Evolutionary conservation across 305 asterid species (phyloP), one percentile per base, ranked within the genome.

Genomic region (Lippia alba): DNA sequence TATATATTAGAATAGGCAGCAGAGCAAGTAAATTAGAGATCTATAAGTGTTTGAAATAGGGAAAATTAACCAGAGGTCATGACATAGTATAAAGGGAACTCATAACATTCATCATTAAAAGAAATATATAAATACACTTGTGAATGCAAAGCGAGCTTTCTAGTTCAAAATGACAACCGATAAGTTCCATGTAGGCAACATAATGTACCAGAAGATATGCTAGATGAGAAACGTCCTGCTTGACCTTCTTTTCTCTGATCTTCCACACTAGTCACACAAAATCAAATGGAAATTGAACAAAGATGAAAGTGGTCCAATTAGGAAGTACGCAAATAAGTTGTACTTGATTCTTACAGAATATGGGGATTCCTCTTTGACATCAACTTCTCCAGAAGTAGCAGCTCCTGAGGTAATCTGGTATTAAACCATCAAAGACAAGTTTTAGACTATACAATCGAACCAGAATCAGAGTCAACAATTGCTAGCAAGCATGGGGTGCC

Each of bases 331-430:
- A 65, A 46, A 68, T 50, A 56, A 40, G 6, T 54, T 67, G 61
- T 90, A 90, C 98, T 85, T 89, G 84, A 80, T 80, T 84, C 83
- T 78, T 80, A 85, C 82, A 12, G 87, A 72, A 77, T 80, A 74
- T 18, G 77, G 73, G 71, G 85, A 77, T 81, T 84, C 96, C 73
- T 79, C 91, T 75, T 86, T 81, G 56, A 74, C 89, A 76, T 59
- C 81, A 77, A 66, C 82, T 69, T 81, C 95, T 71, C 78, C 90
- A 53, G 79, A 74, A 68, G 79, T 67, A 71, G 82, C 63, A 69
- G 80, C 70, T 76, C 91, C 97, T 90, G 86, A 69, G 73, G 67
- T 77, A 76, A 64, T 76, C 36, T 69, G 51, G 61, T 59, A 0
- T 62, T 36, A 59, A 53, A 56, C 55, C 78, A 64, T 77, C 48